These are phyloP conservation scores for Corymbia calophylla DNA, from an alignment of 441 rosid genomes.

Conservation along the genomic window DNA sequence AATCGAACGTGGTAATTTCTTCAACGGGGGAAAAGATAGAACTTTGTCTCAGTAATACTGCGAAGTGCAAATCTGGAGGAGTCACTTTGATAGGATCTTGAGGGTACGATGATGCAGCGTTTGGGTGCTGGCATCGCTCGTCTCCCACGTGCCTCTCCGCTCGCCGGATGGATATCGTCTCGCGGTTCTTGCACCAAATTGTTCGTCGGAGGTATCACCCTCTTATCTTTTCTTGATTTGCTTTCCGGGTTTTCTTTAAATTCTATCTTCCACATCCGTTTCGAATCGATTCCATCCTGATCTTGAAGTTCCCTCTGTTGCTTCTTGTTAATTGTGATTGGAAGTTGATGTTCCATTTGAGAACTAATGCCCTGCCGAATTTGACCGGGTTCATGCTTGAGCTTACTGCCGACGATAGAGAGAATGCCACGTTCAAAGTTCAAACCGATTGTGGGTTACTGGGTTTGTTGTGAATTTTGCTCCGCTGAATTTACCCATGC, in stretches of 20 bases:
- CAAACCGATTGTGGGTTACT: background rate
- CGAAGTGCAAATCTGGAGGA: background rate
- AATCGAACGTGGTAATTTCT: background rate
- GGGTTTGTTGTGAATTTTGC: background rate
- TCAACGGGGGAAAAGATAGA: background rate
- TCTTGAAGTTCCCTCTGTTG: background rate
- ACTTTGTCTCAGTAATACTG: background rate
- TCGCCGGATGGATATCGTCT: background rate
- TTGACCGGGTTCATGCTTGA: background rate
- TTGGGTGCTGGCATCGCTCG: background rate
- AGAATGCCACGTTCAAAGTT: background rate
- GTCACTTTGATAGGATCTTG: background rate
- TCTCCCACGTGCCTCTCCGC: background rate
- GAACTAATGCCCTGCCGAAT: background rate
- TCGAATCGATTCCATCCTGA: background rate
- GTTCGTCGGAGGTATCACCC: slow-evolving; percentile 47
- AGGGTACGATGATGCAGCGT: slow-evolving; percentile 11
- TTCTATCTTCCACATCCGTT: background rate
- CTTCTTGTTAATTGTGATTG: background rate
- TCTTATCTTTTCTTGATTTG: background rate
- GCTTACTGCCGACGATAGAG: background rate
- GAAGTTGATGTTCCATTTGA: background rate
- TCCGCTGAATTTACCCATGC: background rate
- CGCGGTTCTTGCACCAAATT: slow-evolving; percentile 27
- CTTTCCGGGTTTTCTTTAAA: background rate